phyloP scores from a whole-genome alignment of 306 rosid genomes.

The Dalbergia oliveri region DNA sequence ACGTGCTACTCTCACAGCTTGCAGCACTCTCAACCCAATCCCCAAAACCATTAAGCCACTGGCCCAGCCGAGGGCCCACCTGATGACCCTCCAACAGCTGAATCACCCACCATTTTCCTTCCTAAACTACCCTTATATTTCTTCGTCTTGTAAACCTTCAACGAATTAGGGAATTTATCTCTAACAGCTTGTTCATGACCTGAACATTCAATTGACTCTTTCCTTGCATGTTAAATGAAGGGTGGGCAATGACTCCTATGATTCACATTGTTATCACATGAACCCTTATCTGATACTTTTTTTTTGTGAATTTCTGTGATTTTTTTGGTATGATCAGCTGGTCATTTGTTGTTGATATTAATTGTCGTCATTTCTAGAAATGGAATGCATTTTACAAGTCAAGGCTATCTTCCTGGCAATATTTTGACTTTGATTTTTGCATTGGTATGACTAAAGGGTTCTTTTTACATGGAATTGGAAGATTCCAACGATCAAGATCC shows the following conservation, averaged over 20 bases:
- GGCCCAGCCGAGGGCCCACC: too few relatives aligned
- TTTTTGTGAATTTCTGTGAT: constrained; percentile 8
- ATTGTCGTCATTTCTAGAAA: background rate
- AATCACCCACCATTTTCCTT: too few relatives aligned
- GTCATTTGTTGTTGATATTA: constrained; percentile 3
- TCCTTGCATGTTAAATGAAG: constrained; percentile 13
- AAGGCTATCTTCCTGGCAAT: background rate
- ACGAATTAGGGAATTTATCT: too few relatives aligned
- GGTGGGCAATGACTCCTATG: constrained; percentile 6
- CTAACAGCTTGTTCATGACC: background rate
- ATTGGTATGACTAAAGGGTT: constrained; percentile 16
- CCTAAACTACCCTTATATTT: too few relatives aligned
- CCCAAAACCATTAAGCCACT: too few relatives aligned
- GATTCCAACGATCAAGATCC: background rate
- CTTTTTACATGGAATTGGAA: constrained; percentile 3
- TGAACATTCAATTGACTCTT: constrained; percentile 31
- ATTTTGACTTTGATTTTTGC: background rate
- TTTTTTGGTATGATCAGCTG: constrained; percentile 11
- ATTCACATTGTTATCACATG: constrained; percentile 17
- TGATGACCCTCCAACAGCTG: too few relatives aligned
- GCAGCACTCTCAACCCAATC: too few relatives aligned
- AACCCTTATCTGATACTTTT: constrained; percentile 1
- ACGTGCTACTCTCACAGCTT: too few relatives aligned
- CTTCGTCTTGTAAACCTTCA: too few relatives aligned
- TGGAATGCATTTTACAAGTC: constrained; percentile 3